These are phyloP conservation scores for Cyberlindnera galapagoensis DNA, from an alignment of 805 yeast genomes.

Conservation along the genomic window DNA sequence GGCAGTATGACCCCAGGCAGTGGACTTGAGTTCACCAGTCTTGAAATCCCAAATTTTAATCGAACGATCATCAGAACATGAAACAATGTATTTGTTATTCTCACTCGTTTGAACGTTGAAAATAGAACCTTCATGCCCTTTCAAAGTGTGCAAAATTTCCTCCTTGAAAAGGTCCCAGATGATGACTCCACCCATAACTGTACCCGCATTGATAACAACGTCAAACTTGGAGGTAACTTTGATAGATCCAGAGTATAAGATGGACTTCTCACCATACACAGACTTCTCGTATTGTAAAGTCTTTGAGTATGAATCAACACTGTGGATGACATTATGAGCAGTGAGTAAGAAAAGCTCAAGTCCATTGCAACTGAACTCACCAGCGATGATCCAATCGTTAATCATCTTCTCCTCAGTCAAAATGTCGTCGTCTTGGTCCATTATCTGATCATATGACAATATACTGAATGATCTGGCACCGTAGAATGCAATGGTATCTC, in stretches of 20 bases:
- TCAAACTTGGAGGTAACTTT: conserved; percentile 34
- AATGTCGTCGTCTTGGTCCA: conserved; percentile 19
- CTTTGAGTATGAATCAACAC: conserved; percentile 27
- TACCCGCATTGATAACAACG: conserved; percentile 75
- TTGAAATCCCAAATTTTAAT: conserved; percentile 65
- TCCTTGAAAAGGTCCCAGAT: conserved; percentile 58
- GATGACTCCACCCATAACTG: conserved; percentile 83
- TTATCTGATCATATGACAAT: conserved; percentile 26
- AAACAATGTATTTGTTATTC: conserved; percentile 49
- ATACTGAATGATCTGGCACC: conserved; percentile 71
- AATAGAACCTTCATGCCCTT: conserved; percentile 86
- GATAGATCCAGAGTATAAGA: conserved; percentile 82
- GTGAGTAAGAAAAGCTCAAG: conserved; percentile 50
- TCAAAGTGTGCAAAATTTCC: conserved; percentile 45
- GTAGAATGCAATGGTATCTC: conserved; percentile 36
- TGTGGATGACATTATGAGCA: conserved; percentile 68
- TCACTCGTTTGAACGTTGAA: conserved; percentile 67
- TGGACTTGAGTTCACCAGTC: conserved; percentile 53
- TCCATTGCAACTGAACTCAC: conserved; percentile 39
- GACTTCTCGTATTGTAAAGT: conserved; percentile 26
- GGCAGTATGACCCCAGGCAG: conserved; percentile 96
- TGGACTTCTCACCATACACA: conserved; percentile 64
- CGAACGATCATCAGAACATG: conserved; percentile 94
- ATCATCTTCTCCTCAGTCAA: conserved; percentile 39
- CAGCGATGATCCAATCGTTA: conserved; percentile 76